A percentile compares a stretch with the other conserved stretches of the same genome.
Evolutionary conservation across 2,329 filamentous ascomycete genomes (phyloP).

Genomic region (Fusarium sp.): DNA sequence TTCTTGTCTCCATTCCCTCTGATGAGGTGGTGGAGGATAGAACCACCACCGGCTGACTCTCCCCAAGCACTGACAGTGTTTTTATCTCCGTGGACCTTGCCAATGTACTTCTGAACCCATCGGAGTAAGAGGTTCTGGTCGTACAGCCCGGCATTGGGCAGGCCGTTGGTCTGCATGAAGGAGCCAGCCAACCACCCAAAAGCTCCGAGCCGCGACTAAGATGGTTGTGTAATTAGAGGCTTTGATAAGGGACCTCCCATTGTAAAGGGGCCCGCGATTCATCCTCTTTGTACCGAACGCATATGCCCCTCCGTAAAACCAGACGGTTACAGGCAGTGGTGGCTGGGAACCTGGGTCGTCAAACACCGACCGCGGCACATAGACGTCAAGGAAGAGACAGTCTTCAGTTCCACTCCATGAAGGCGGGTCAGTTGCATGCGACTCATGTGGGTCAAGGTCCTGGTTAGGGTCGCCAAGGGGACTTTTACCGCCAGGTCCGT

Average conservation of each 20-base stretch:
- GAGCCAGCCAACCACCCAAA: slow-evolving; percentile 61
- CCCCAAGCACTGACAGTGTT: slow-evolving; percentile 61
- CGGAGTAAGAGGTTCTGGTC: slow-evolving; percentile 59
- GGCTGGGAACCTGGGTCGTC: not conserved
- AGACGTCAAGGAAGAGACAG: not conserved
- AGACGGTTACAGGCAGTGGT: not conserved
- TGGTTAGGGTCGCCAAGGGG: not conserved
- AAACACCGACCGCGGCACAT: not conserved
- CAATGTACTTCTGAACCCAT: slow-evolving; percentile 62
- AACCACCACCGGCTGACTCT: slow-evolving; percentile 63
- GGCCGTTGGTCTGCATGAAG: slow-evolving; percentile 55
- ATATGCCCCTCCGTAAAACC: not conserved
- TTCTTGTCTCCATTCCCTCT: not conserved
- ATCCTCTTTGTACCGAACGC: not conserved
- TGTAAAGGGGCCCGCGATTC: not conserved
- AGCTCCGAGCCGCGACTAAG: slow-evolving; percentile 59
- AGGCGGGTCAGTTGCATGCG: too few relatives aligned
- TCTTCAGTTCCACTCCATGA: not conserved
- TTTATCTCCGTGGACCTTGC: slow-evolving; percentile 60
- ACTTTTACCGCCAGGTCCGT: not conserved
- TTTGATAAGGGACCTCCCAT: not conserved
- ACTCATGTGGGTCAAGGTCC: not conserved
- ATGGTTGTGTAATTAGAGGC: slow-evolving; percentile 42
- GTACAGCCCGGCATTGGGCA: slow-evolving; percentile 58
- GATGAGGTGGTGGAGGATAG: slow-evolving; percentile 60